These are phyloP conservation scores for Deakozyma indianensis DNA, from an alignment of 805 yeast species.

Conservation along the genomic window DNA sequence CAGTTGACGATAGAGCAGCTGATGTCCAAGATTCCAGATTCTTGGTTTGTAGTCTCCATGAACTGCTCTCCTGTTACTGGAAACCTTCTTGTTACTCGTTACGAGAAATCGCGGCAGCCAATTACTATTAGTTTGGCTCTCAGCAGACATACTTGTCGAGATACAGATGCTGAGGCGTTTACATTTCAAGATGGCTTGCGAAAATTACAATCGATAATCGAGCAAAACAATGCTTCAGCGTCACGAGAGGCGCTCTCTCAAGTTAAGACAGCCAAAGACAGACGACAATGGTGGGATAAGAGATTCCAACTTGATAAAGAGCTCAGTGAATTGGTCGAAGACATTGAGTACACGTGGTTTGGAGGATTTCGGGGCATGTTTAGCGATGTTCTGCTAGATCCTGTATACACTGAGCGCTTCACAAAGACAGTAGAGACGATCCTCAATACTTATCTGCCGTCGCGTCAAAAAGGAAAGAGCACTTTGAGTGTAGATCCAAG, in stretches of 20 bases:
- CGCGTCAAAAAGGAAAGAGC: slow-evolving; percentile 24
- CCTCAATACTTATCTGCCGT: slow-evolving; percentile 33
- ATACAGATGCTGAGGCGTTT: slow-evolving; percentile 27
- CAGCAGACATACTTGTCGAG: slow-evolving; percentile 32
- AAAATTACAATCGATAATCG: slow-evolving; percentile 38
- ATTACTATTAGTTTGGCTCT: slow-evolving; percentile 46
- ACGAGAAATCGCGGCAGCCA: slow-evolving; percentile 25
- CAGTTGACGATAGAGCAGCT: slow-evolving; percentile 2
- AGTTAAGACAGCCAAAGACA: slow-evolving; percentile 42
- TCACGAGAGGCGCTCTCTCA: slow-evolving; percentile 34
- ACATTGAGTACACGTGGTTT: slow-evolving; percentile 55
- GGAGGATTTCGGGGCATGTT: slow-evolving; percentile 66
- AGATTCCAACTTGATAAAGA: slow-evolving; percentile 48
- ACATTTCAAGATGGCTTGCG: slow-evolving; percentile 31
- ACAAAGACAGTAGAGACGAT: slow-evolving; percentile 25
- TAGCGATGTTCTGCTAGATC: slow-evolving; percentile 20
- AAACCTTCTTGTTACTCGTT: slow-evolving; percentile 39
- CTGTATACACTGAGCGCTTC: slow-evolving; percentile 20
- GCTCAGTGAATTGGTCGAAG: slow-evolving; percentile 36
- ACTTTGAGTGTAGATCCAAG: slow-evolving; percentile 25
- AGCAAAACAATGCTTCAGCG: slow-evolving; percentile 48
- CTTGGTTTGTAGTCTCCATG: slow-evolving; percentile 47
- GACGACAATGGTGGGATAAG: slow-evolving; percentile 65
- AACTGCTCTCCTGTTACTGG: slow-evolving; percentile 46
- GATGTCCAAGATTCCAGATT: slow-evolving; percentile 24